These are phyloP conservation scores for Leccinellum albellum DNA, from an alignment of 768 basidiomycete genomes.

Conservation along the genomic window DNA sequence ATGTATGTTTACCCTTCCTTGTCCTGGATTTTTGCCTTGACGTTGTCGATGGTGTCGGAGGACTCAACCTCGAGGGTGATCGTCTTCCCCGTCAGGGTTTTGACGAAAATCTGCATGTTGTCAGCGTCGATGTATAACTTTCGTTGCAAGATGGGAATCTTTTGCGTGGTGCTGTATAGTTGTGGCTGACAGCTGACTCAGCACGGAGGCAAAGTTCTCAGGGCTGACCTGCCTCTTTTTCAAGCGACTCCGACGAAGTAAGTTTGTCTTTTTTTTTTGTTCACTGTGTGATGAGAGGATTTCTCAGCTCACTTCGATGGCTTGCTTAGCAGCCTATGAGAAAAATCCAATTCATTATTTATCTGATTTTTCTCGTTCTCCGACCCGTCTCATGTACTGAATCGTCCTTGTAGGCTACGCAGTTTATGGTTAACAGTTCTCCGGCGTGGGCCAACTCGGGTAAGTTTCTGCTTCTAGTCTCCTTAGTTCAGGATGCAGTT, in stretches of 20 bases:
- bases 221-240: not conserved
- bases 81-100: constrained; percentile 68
- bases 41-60: constrained; percentile 28
- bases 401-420: not conserved
- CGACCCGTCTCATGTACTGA: constrained; percentile 3
- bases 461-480: constrained; percentile 9
- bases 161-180: constrained; percentile 29
- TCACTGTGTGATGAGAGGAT: constrained; percentile 27
- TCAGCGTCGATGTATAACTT: constrained; percentile 4
- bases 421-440: not conserved
- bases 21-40: constrained; percentile 44
- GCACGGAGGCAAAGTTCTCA: not conserved
- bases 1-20: constrained; percentile 57
- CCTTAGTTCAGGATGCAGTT: constrained; percentile 40
- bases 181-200: constrained; percentile 20
- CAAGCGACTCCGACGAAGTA: not conserved
- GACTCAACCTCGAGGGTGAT: constrained; percentile 31
- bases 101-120: constrained; percentile 73
- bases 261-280: not conserved
- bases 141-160: constrained; percentile 17
- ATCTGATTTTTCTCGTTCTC: constrained; percentile 31
- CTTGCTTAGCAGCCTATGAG: constrained; percentile 46
- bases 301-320: constrained; percentile 69
- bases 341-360: constrained; percentile 44
- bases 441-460: not conserved